Evolutionary conservation across 257 asterid species (phyloP).

Genomic region (Avicennia marina): DNA sequence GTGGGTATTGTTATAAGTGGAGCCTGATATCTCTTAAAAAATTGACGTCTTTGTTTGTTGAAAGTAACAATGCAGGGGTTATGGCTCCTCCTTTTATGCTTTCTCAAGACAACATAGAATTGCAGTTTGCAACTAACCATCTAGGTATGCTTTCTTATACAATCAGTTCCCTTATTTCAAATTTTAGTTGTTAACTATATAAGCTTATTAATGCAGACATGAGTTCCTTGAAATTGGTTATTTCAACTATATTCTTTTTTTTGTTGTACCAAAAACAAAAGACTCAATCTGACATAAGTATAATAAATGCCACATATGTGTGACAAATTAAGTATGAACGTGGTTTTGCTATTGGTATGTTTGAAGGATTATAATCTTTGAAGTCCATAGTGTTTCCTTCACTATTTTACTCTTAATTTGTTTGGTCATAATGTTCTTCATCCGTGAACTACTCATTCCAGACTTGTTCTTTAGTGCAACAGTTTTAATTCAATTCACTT

Average conservation of each 20-base stretch:
- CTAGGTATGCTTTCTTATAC: slow-evolving; percentile 42
- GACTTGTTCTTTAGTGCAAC: too few relatives aligned
- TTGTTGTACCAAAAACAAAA: background rate
- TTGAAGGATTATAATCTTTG: too few relatives aligned
- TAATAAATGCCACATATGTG: too few relatives aligned
- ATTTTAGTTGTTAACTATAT: background rate
- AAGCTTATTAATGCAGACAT: background rate
- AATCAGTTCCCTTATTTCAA: background rate
- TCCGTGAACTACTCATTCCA: too few relatives aligned
- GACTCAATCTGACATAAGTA: too few relatives aligned
- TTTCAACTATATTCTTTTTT: background rate
- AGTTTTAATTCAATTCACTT: too few relatives aligned
- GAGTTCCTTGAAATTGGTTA: background rate
- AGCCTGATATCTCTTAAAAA: slow-evolving; percentile 1
- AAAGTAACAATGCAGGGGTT: slow-evolving; percentile 79
- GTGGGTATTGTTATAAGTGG: background rate
- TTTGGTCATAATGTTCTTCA: too few relatives aligned
- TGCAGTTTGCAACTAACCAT: slow-evolving; percentile 83
- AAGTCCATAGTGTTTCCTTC: too few relatives aligned
- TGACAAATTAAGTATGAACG: too few relatives aligned
- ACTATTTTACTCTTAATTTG: too few relatives aligned
- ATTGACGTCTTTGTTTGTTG: slow-evolving; percentile 11
- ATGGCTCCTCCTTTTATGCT: slow-evolving; percentile 58
- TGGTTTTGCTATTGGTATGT: too few relatives aligned
- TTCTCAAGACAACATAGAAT: slow-evolving; percentile 61